A percentile compares a stretch with the other conserved stretches of the same genome.
phyloP scores from a whole-genome alignment of 208 protist species.

The Trypanosoma rangeli region DNA sequence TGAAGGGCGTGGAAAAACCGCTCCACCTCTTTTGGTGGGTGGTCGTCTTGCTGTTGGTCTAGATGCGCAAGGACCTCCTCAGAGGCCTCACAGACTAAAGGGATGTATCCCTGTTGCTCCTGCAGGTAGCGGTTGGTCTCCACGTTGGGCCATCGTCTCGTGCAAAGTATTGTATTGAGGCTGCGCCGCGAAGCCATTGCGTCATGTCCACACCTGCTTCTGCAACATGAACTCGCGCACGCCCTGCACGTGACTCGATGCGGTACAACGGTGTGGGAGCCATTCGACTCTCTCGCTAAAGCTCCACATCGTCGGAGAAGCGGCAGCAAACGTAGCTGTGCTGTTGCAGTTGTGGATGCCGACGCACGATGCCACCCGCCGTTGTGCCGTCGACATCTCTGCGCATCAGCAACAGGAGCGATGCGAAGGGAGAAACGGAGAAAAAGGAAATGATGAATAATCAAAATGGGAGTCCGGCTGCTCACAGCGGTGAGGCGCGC shows the following conservation, averaged over 20 bases:
- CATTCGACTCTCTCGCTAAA: neutral
- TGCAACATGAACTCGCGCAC: neutral
- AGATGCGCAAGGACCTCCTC: neutral
- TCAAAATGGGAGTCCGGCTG: neutral
- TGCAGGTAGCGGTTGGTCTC: slow-evolving; percentile 21
- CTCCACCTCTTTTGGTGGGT: neutral
- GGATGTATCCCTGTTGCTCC: slow-evolving; percentile 16
- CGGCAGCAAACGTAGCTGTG: slow-evolving; percentile 5
- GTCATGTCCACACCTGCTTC: neutral
- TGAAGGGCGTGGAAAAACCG: slow-evolving; percentile 24
- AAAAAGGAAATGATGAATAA: neutral
- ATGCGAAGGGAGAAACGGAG: neutral
- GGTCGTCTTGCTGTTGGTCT: neutral
- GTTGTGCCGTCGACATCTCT: slow-evolving; percentile 2
- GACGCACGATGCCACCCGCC: neutral
- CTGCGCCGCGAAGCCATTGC: neutral
- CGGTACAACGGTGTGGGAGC: neutral
- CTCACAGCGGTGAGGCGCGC: no score
- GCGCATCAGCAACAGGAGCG: neutral
- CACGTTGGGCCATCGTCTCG: slow-evolving; percentile 24
- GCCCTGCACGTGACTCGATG: neutral
- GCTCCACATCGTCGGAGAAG: slow-evolving; percentile 1
- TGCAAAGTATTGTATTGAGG: slow-evolving; percentile 14
- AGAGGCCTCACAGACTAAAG: slow-evolving; percentile 13
- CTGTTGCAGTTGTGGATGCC: neutral